A percentile compares a stretch with the other conserved stretches of the same genome.
phyloP scores from a whole-genome alignment of 352 stramenopile species.

The Phytophthora quininea region DNA sequence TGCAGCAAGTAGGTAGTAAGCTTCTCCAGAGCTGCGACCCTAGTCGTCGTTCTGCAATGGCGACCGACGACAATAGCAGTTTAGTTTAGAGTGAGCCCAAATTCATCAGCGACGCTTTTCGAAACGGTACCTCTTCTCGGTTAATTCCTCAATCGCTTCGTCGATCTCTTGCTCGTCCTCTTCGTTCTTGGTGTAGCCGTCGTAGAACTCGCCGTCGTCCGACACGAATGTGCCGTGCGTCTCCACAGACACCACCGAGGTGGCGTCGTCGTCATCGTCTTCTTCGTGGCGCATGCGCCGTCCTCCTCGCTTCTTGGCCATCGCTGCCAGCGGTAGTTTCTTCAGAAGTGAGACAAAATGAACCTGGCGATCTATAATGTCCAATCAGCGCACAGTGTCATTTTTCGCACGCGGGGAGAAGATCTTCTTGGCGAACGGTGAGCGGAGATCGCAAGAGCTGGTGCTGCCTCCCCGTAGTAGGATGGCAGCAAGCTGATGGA shows the following conservation, averaged over 20 bases:
- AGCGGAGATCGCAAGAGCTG: too few relatives aligned
- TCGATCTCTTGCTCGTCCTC: constrained; percentile 73
- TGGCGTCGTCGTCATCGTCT: constrained; percentile 70
- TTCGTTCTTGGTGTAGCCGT: constrained; percentile 61
- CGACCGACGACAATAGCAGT: background rate
- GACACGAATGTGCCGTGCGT: constrained; percentile 64
- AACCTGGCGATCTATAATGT: background rate
- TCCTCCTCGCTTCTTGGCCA: constrained; percentile 71
- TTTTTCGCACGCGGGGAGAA: too few relatives aligned
- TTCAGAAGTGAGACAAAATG: background rate
- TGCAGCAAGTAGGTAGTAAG: constrained; percentile 64
- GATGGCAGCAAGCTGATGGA: too few relatives aligned
- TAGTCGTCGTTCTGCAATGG: constrained; percentile 63
- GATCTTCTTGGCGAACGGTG: too few relatives aligned
- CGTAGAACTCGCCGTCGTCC: constrained; percentile 75
- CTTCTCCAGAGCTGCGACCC: constrained; percentile 74
- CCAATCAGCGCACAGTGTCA: too few relatives aligned
- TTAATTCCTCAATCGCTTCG: constrained; percentile 79
- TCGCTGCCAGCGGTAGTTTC: constrained; percentile 13
- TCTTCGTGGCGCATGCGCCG: constrained; percentile 74
- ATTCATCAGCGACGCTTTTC: constrained; percentile 2
- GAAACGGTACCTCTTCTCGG: constrained; percentile 66
- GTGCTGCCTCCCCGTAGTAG: too few relatives aligned
- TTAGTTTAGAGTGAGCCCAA: background rate
- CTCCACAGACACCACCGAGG: constrained; percentile 74